Conservation (phyloP, 2,329 filamentous ascomycete species). For the Proliferodiscus dingleyae region DNA sequence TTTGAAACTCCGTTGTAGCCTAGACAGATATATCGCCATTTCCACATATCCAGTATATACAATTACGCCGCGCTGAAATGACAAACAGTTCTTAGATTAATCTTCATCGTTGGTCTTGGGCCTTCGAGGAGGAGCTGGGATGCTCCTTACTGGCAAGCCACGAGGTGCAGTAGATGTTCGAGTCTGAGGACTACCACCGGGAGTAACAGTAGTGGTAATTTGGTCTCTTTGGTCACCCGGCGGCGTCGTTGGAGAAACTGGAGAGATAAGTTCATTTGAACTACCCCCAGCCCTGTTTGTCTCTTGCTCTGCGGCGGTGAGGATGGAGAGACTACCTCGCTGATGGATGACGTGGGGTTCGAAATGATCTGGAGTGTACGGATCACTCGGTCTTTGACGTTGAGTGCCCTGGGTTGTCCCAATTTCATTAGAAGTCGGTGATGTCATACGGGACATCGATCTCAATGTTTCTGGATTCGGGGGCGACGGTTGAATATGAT, state of each 20-base stretch:
- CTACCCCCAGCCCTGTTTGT: constrained; percentile 1
- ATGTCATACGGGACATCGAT: background rate
- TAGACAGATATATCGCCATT: background rate
- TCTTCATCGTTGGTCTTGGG: constrained; percentile 18
- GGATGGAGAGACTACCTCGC: constrained; percentile 27
- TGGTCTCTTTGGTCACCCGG: constrained; percentile 1
- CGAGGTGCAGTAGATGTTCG: constrained; percentile 16
- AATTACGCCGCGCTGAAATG: background rate
- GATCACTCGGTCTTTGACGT: constrained; percentile 18
- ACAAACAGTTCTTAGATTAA: background rate
- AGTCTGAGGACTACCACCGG: constrained; percentile 12
- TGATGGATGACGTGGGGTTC: constrained; percentile 23
- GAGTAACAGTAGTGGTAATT: constrained; percentile 10
- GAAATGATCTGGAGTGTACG: constrained; percentile 25
- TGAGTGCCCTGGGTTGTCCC: constrained; percentile 1
- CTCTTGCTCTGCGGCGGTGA: constrained; percentile 17
- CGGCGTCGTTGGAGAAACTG: constrained; percentile 11
- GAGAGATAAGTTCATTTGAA: constrained; percentile 4
- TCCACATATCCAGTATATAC: background rate
- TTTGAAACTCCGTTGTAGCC: background rate
- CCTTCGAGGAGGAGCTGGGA: constrained; percentile 28
- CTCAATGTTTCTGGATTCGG: background rate
- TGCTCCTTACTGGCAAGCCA: constrained; percentile 23
- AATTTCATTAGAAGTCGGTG: background rate
- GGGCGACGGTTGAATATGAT: constrained; percentile 6